phyloP scores from a whole-genome alignment of 768 basidiomycete genomes.

The Suillus luteus region DNA sequence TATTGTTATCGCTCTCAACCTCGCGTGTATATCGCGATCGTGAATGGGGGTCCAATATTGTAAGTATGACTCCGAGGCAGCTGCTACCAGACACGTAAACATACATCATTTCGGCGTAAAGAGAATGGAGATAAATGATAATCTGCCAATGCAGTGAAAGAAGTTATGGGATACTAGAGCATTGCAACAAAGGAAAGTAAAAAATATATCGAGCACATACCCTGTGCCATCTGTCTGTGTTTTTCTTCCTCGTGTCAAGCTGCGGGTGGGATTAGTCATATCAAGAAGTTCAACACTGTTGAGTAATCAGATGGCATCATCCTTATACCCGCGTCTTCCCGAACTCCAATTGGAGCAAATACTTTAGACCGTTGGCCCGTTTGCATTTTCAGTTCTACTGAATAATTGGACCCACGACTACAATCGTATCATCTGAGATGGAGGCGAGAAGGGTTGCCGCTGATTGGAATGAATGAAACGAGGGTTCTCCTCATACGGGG shows the following conservation, averaged over 20 bases:
- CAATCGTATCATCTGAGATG: slow-evolving; percentile 60
- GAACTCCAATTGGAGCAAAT: slow-evolving; percentile 12
- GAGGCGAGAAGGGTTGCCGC: slow-evolving; percentile 38
- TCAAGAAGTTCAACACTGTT: slow-evolving; percentile 73
- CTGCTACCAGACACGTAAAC: slow-evolving; percentile 28
- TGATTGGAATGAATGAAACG: slow-evolving; percentile 71
- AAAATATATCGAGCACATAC: slow-evolving; percentile 22
- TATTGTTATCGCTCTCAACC: slow-evolving; percentile 68
- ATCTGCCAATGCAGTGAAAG: neutral
- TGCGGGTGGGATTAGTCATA: slow-evolving; percentile 38
- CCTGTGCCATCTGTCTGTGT: slow-evolving; percentile 49
- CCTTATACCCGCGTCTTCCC: slow-evolving; percentile 27
- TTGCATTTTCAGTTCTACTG: slow-evolving; percentile 60
- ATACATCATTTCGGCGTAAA: slow-evolving; percentile 9
- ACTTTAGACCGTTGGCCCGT: slow-evolving; percentile 35
- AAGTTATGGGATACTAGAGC: neutral
- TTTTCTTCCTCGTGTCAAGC: slow-evolving; percentile 41
- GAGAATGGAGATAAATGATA: slow-evolving; percentile 9
- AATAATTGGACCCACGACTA: slow-evolving; percentile 66
- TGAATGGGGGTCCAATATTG: slow-evolving; percentile 56
- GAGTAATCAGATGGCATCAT: slow-evolving; percentile 67
- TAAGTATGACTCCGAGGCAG: slow-evolving; percentile 30
- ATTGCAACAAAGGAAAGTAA: neutral
- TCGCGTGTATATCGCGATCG: slow-evolving; percentile 61
- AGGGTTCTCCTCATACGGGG: slow-evolving; percentile 58